phyloP scores from a whole-genome alignment of 805 yeast genomes.

The Zygosaccharomyces bailii region DNA sequence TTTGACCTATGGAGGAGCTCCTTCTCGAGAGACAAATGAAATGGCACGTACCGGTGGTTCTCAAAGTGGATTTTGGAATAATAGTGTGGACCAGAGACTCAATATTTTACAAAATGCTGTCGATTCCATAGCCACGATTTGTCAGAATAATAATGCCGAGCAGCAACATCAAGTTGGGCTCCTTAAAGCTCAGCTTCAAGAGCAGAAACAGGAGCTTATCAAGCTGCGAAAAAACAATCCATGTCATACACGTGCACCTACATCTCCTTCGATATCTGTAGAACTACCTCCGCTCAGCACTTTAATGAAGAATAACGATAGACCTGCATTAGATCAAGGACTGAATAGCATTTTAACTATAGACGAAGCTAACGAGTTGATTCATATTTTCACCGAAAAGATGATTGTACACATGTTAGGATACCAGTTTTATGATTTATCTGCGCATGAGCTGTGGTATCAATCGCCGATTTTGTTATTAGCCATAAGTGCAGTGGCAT shows the following conservation, averaged over 20 bases:
- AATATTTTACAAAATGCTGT: slow-evolving; percentile 41
- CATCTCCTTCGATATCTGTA: slow-evolving; percentile 9
- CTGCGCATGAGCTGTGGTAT: slow-evolving; percentile 50
- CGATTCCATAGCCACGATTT: slow-evolving; percentile 37
- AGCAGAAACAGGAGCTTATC: slow-evolving; percentile 5
- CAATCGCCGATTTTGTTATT: slow-evolving; percentile 56
- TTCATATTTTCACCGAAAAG: slow-evolving; percentile 49
- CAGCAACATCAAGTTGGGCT: slow-evolving; percentile 20
- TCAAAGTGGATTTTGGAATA: slow-evolving; percentile 5
- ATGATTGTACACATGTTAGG: slow-evolving; percentile 67
- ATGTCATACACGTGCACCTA: background rate
- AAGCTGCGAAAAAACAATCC: background rate
- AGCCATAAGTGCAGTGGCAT: slow-evolving; percentile 59
- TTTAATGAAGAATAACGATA: background rate
- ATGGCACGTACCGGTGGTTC: background rate
- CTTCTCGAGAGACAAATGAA: background rate
- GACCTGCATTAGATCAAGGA: slow-evolving; percentile 5
- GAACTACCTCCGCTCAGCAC: slow-evolving; percentile 3
- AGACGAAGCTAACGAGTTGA: slow-evolving; percentile 42
- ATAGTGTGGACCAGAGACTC: slow-evolving; percentile 37
- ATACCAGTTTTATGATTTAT: slow-evolving; percentile 50
- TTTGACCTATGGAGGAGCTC: slow-evolving; percentile 39
- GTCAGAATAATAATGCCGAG: slow-evolving; percentile 30
- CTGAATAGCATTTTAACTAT: slow-evolving; percentile 35
- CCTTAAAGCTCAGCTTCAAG: slow-evolving; percentile 15